Percentiles rank a stretch among this genome's conserved stretches.
Evolutionary conservation across 345 rosid genomes (phyloP).

Genomic region (Murraya paniculata): DNA sequence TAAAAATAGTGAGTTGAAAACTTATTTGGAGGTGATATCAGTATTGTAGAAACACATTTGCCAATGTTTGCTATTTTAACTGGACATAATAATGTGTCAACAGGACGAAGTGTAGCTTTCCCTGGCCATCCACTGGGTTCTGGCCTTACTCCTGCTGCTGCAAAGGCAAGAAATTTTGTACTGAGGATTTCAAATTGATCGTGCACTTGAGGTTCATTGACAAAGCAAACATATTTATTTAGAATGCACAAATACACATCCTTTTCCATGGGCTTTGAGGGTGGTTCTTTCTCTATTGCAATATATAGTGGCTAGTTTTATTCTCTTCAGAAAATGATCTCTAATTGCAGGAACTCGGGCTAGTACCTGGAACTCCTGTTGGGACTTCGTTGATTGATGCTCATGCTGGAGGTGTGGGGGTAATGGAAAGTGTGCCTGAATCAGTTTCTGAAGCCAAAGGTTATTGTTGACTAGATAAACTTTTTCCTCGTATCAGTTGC

Average conservation of each 20-base stretch:
- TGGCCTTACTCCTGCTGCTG: conserved; percentile 87
- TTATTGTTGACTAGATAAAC: conserved; percentile 20
- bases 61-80: neutral
- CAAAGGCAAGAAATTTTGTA: conserved; percentile 71
- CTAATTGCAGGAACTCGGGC: conserved; percentile 69
- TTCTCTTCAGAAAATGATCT: conserved; percentile 8
- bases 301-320: conserved; percentile 7
- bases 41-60: neutral
- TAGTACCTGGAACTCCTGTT: conserved; percentile 76
- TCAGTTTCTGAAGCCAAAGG: conserved; percentile 52
- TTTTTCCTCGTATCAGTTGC: neutral
- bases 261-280: conserved; percentile 22
- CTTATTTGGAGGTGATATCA: neutral
- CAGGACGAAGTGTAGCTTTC: conserved; percentile 97
- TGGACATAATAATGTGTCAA: conserved; percentile 18
- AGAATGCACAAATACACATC: conserved; percentile 18
- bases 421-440: conserved; percentile 71
- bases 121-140: conserved; percentile 96
- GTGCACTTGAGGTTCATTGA: conserved; percentile 39
- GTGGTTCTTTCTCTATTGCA: conserved; percentile 11
- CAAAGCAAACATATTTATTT: conserved; percentile 29
- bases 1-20: neutral
- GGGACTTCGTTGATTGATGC: conserved; percentile 96
- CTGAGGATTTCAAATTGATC: conserved; percentile 41
- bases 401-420: conserved; percentile 98